phyloP scores from a whole-genome alignment of 176 grass and related monocot species.

The Rhynchospora tenuis region DNA sequence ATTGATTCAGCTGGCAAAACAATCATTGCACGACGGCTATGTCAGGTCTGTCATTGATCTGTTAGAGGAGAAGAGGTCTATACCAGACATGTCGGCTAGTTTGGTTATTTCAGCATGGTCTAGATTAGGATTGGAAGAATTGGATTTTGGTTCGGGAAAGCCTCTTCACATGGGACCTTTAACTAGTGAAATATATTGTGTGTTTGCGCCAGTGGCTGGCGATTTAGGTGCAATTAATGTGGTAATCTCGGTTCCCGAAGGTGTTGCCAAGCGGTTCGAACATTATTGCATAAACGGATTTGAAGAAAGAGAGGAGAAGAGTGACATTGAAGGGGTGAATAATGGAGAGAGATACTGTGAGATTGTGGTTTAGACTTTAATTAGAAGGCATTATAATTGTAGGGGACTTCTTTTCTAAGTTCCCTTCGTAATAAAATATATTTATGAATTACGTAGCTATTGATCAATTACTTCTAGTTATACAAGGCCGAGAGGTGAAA shows the following conservation, averaged over 20 bases:
- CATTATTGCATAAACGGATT: conserved; percentile 41
- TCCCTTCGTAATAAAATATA: not conserved
- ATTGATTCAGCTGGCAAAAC: conserved; percentile 73
- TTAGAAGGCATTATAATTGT: not conserved
- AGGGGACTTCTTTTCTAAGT: not conserved
- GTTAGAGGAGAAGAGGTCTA: conserved; percentile 45
- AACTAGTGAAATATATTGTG: conserved; percentile 92
- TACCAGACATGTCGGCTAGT: conserved; percentile 62
- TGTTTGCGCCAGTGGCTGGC: conserved; percentile 63
- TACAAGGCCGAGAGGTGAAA: not conserved
- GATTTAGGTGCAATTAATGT: conserved; percentile 58
- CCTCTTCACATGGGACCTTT: conserved; percentile 80
- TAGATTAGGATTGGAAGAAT: conserved; percentile 64
- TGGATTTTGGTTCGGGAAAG: conserved; percentile 71
- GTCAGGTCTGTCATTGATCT: conserved; percentile 80
- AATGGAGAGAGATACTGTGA: conserved; percentile 18
- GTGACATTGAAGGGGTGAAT: conserved; percentile 20
- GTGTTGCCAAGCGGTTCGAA: conserved; percentile 41
- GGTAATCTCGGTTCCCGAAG: conserved; percentile 67
- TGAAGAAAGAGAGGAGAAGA: conserved; percentile 12
- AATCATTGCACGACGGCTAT: conserved; percentile 46
- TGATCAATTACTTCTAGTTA: not conserved
- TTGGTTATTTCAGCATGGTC: conserved; percentile 90
- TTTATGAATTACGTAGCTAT: not conserved
- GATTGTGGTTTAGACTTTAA: not conserved